phyloP scores from a whole-genome alignment of 2,329 filamentous ascomycete species.

The Cladosporium sphaerospermum region DNA sequence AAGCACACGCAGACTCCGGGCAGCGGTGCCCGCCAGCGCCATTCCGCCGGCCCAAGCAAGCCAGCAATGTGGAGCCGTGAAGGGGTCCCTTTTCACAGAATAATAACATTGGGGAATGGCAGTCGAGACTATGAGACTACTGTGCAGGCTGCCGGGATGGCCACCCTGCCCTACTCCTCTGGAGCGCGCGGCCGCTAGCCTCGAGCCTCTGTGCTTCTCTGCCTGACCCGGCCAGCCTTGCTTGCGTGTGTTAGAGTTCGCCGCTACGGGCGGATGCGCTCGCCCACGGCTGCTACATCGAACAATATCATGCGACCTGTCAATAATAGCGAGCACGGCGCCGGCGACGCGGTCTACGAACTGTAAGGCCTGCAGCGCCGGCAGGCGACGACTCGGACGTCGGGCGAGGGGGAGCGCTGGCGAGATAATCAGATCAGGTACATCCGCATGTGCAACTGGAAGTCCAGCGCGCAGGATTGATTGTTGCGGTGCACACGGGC shows the following conservation, averaged over 20 bases:
- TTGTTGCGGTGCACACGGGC: neutral
- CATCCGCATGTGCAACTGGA: no score
- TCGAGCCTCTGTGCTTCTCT: no score
- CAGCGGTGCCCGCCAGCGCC: no score
- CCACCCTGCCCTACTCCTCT: no score
- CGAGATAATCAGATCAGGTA: no score
- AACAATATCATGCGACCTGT: neutral
- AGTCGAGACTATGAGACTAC: neutral
- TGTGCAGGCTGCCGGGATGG: no score
- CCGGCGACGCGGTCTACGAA: neutral
- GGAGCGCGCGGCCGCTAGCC: no score
- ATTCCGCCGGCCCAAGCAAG: no score
- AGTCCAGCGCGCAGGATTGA: no score
- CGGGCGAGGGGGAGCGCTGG: no score
- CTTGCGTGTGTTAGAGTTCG: conserved; percentile 1
- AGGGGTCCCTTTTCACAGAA: neutral
- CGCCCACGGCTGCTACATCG: neutral
- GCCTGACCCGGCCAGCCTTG: neutral
- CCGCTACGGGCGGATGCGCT: conserved; percentile 4
- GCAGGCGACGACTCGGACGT: no score
- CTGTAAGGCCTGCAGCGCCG: neutral
- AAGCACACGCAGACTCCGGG: no score
- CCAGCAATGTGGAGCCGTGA: neutral
- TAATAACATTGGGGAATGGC: neutral
- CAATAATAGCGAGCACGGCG: conserved; percentile 5